These are phyloP conservation scores for Acanthamoeba rhysodes DNA, from an alignment of 208 protist species.

Conservation along the genomic window DNA sequence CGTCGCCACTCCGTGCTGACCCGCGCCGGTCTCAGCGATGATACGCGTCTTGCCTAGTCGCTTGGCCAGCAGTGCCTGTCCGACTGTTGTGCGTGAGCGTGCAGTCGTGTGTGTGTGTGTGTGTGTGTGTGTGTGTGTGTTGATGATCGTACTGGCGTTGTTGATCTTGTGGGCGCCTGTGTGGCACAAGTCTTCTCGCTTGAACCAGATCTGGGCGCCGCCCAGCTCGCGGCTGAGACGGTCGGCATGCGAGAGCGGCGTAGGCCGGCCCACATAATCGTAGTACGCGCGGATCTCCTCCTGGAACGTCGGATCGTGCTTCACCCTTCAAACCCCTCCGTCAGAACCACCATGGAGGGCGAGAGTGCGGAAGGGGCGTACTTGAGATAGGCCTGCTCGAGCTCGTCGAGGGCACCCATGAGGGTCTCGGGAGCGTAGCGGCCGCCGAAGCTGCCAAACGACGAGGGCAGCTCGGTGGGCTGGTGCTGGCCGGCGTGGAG, in stretches of 20 bases:
- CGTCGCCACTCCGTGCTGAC: constrained; percentile 93
- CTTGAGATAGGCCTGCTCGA: constrained; percentile 82
- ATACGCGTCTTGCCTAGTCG: constrained; percentile 91
- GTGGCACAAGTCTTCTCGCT: constrained; percentile 92
- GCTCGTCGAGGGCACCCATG: constrained; percentile 86
- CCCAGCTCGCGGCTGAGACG: constrained; percentile 84
- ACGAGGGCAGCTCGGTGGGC: constrained; percentile 39
- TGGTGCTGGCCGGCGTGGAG: constrained; percentile 30
- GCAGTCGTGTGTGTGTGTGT: no score
- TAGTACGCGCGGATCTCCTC: constrained; percentile 84
- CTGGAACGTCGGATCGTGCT: constrained; percentile 86
- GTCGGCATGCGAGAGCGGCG: constrained; percentile 85
- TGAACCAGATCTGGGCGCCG: constrained; percentile 92
- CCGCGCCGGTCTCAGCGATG: constrained; percentile 93
- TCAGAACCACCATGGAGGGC: not conserved
- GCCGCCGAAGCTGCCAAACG: constrained; percentile 87
- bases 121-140: not conserved
- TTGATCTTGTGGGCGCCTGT: constrained; percentile 95
- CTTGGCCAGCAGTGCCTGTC: constrained; percentile 90
- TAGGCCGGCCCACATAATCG: constrained; percentile 88
- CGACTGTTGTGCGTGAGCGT: constrained; percentile 24
- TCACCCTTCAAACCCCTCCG: not conserved
- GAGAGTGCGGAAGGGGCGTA: constrained; percentile 62
- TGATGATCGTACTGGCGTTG: constrained; percentile 86
- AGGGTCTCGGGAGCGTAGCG: constrained; percentile 87